These are phyloP conservation scores for Xylaria venustula DNA, from an alignment of 495 filamentous ascomycete genomes.

Conservation along the genomic window DNA sequence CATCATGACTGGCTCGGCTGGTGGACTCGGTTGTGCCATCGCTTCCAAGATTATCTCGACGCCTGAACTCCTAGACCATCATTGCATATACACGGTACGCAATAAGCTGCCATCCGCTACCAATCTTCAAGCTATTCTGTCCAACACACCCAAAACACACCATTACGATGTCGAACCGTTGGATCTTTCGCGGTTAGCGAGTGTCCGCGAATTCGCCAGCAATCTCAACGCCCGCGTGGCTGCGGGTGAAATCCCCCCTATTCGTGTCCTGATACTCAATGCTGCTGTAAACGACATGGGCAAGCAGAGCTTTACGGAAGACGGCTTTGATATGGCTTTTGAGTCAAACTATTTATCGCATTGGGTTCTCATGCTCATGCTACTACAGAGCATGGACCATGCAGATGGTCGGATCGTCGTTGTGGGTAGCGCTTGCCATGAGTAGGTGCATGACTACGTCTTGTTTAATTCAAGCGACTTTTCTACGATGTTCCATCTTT, in stretches of 20 bases:
- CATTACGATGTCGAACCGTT: background rate
- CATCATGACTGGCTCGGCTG: slow-evolving; percentile 20
- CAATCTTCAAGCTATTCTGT: slow-evolving; percentile 20
- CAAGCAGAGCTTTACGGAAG: slow-evolving; percentile 27
- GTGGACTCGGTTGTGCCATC: slow-evolving; percentile 42
- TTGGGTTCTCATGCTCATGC: slow-evolving; percentile 35
- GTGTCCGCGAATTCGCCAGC: slow-evolving; percentile 6
- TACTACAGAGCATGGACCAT: slow-evolving; percentile 39
- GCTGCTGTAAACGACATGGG: slow-evolving; percentile 30
- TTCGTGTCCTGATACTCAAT: slow-evolving; percentile 43
- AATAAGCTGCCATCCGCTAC: slow-evolving; percentile 20
- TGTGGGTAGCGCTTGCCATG: slow-evolving; percentile 37
- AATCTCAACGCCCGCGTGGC: slow-evolving; percentile 24
- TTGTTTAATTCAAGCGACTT: no score
- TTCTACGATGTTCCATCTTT: no score
- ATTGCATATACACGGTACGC: slow-evolving; percentile 36
- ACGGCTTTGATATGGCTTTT: slow-evolving; percentile 37
- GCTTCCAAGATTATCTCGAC: slow-evolving; percentile 43
- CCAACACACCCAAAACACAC: slow-evolving; percentile 19
- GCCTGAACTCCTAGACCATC: slow-evolving; percentile 31
- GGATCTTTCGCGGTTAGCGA: slow-evolving; percentile 13
- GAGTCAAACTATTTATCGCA: slow-evolving; percentile 43
- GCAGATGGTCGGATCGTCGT: slow-evolving; percentile 37
- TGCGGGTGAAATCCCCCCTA: slow-evolving; percentile 30
- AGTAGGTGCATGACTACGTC: no score